Percentiles rank a stretch among this genome's conserved stretches.
These are phyloP conservation scores for Picochlorum sp. DNA, from an alignment of 139 green algal species.

Conservation along the genomic window DNA sequence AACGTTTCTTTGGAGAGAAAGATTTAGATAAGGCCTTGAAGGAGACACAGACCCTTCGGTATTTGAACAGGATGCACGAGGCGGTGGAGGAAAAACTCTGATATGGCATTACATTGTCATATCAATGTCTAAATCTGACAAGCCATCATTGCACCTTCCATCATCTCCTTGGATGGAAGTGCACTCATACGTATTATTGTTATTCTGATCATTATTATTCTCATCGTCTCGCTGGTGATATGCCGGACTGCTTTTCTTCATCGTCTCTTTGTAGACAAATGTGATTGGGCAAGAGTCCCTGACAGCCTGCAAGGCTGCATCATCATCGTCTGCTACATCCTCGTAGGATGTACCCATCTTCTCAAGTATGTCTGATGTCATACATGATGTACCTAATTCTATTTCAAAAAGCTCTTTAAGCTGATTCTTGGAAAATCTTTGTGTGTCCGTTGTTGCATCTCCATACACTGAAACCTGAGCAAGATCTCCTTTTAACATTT, in stretches of 20 bases:
- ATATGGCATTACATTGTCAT: background rate
- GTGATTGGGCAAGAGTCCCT: background rate
- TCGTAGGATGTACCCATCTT: background rate
- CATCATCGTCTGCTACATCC: constrained; percentile 34
- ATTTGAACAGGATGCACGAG: constrained; percentile 1
- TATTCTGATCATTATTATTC: too few species aligned
- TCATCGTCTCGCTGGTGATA: too few species aligned
- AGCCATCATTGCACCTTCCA: too few species aligned
- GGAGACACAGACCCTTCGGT: background rate
- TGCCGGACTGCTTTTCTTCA: background rate
- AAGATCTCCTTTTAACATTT: constrained; percentile 67
- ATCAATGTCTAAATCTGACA: background rate
- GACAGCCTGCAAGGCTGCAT: background rate
- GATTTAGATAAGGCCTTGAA: background rate
- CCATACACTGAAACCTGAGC: constrained; percentile 24
- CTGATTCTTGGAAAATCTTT: constrained; percentile 57
- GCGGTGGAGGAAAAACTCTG: background rate
- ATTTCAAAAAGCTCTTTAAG: constrained; percentile 64
- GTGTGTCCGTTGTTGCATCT: background rate
- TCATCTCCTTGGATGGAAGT: too few species aligned
- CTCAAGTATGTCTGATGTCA: constrained; percentile 34
- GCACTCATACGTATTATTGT: too few species aligned
- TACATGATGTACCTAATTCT: constrained; percentile 34
- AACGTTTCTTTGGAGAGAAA: constrained; percentile 1
- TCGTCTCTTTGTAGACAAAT: background rate